These are phyloP conservation scores for Cutaneotrichosporon curvatum DNA, from an alignment of 1,284 basidiomycete genomes.

Conservation along the genomic window DNA sequence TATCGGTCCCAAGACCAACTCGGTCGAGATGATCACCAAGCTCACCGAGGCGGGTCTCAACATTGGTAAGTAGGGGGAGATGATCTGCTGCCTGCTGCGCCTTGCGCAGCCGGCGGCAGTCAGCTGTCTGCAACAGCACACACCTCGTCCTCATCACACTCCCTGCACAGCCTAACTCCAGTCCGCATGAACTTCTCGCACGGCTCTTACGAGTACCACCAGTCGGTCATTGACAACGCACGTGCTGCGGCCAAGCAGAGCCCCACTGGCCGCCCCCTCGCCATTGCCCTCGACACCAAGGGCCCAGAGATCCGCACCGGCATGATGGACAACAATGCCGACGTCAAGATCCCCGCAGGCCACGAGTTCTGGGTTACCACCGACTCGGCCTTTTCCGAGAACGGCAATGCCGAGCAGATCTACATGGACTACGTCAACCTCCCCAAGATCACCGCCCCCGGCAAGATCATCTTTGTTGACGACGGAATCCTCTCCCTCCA, in stretches of 20 bases:
- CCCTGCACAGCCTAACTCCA: constrained; percentile 36
- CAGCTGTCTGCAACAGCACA: neutral
- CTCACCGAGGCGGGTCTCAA: constrained; percentile 86
- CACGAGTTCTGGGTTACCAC: constrained; percentile 92
- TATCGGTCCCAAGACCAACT: constrained; percentile 92
- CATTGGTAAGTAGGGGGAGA: constrained; percentile 64
- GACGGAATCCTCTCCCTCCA: constrained; percentile 93
- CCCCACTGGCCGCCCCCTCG: constrained; percentile 80
- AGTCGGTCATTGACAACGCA: constrained; percentile 94
- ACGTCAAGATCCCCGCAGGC: constrained; percentile 80
- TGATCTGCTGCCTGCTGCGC: neutral
- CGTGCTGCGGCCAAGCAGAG: constrained; percentile 68
- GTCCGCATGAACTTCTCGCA: constrained; percentile 99
- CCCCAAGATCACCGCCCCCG: constrained; percentile 87
- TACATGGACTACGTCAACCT: constrained; percentile 92
- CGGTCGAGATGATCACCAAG: constrained; percentile 71
- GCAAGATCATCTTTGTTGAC: constrained; percentile 95
- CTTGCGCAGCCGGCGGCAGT: too few species aligned
- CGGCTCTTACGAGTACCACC: constrained; percentile 93
- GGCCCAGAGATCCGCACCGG: constrained; percentile 99
- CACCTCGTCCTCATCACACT: neutral
- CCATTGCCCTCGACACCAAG: constrained; percentile 99
- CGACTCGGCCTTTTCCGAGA: constrained; percentile 71
- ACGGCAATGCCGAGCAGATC: constrained; percentile 72
- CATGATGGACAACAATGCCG: constrained; percentile 75